Conservation (phyloP, 2,329 filamentous ascomycete species). For the Thielaviopsis musarum region DNA sequence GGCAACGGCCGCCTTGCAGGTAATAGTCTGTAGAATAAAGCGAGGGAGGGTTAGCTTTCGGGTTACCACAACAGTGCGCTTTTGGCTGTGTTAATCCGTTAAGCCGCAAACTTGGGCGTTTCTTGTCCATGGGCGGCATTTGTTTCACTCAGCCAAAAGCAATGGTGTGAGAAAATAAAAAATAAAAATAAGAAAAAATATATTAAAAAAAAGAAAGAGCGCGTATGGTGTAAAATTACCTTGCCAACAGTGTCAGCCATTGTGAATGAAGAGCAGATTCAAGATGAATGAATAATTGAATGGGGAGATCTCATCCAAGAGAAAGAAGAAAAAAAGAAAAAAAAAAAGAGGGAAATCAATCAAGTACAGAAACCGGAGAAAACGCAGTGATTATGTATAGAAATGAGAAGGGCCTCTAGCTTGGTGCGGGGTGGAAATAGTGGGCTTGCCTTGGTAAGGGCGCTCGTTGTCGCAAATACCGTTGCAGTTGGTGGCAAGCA, state of each 20-base stretch:
- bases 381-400: neutral
- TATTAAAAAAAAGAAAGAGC: neutral
- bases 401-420: neutral
- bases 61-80: neutral
- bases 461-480: too few species aligned
- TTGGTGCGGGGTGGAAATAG: neutral
- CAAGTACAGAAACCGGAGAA: neutral
- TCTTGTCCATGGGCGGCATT: neutral
- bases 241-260: slow-evolving; percentile 13
- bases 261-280: neutral
- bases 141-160: neutral
- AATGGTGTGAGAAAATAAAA: neutral
- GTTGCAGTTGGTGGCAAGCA: too few species aligned
- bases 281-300: neutral
- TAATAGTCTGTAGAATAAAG: slow-evolving; percentile 52
- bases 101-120: neutral
- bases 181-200: neutral
- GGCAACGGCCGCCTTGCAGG: slow-evolving; percentile 91
- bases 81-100: neutral
- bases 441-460: neutral
- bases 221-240: neutral
- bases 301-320: neutral
- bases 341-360: neutral
- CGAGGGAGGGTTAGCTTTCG: neutral
- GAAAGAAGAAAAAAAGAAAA: neutral